Percentiles rank a stretch among this genome's conserved stretches.
phyloP scores from a whole-genome alignment of 208 protist genomes.

The Leishmania amazonensis region DNA sequence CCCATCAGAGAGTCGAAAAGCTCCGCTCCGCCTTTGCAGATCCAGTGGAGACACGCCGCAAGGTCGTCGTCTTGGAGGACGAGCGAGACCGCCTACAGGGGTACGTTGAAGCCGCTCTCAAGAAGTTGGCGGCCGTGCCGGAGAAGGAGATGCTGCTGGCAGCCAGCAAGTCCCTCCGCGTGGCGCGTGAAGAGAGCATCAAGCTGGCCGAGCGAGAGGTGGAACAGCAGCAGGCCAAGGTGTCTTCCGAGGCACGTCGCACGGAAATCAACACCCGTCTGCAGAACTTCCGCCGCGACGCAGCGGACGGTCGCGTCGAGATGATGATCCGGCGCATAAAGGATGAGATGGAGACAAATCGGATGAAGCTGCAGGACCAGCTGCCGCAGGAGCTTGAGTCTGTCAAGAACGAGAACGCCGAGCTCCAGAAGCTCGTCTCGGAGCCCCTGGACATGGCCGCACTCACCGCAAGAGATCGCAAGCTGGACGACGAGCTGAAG shows the following conservation, averaged over 20 bases:
- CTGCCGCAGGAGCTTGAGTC: conserved; percentile 83
- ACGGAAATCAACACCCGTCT: conserved; percentile 84
- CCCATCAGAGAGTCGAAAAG: conserved; percentile 79
- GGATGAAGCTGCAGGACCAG: conserved; percentile 88
- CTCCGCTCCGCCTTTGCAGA: conserved; percentile 75
- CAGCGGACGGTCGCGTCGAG: conserved; percentile 73
- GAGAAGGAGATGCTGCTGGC: conserved; percentile 84
- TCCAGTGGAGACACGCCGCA: conserved; percentile 72
- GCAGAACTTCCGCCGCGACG: conserved; percentile 86
- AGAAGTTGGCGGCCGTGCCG: conserved; percentile 67
- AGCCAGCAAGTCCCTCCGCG: conserved; percentile 70
- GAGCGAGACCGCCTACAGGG: conserved; percentile 72
- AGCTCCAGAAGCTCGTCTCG: conserved; percentile 78
- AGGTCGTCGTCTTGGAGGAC: conserved; percentile 74
- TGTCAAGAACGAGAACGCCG: conserved; percentile 72
- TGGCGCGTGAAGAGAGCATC: conserved; percentile 72
- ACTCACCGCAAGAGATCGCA: conserved; percentile 56
- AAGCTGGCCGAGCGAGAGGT: conserved; percentile 74
- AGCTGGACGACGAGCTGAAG: conserved; percentile 74
- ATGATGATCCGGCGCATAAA: conserved; percentile 85
- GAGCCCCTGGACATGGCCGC: conserved; percentile 84
- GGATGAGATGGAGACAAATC: conserved; percentile 89
- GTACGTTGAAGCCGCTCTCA: conserved; percentile 75
- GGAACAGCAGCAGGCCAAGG: conserved; percentile 80
- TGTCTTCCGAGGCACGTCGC: conserved; percentile 63